A percentile compares a stretch with the other conserved stretches of the same genome.
Evolutionary conservation across 345 rosid genomes (phyloP).

Genomic region (Eucalyptus melliodora): DNA sequence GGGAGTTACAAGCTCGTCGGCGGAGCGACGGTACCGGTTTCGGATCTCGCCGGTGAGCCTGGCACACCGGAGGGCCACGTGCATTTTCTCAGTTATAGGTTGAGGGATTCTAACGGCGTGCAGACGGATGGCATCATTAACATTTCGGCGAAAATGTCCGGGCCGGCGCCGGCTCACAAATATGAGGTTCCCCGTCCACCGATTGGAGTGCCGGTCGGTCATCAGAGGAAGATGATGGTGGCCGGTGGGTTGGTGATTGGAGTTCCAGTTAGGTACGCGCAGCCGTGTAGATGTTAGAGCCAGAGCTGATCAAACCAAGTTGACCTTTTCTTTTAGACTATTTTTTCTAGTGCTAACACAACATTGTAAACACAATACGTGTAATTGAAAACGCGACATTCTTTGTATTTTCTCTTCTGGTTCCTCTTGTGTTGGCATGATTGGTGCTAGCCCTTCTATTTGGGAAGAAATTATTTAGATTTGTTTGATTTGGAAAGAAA

Average conservation of each 20-base stretch:
- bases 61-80: constrained; percentile 21
- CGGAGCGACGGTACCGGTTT: constrained; percentile 24
- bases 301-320: background rate
- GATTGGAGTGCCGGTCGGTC: background rate
- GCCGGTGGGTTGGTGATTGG: constrained; percentile 22
- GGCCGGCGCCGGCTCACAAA: background rate
- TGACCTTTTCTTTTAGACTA: background rate
- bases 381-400: background rate
- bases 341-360: background rate
- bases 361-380: background rate
- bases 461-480: too few species aligned
- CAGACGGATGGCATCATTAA: constrained; percentile 43
- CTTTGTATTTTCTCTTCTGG: background rate
- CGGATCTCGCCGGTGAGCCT: constrained; percentile 46
- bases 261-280: constrained; percentile 24
- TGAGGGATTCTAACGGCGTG: constrained; percentile 26
- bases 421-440: background rate
- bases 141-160: constrained; percentile 40
- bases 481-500: too few species aligned
- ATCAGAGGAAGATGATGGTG: background rate
- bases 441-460: too few species aligned
- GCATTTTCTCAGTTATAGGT: constrained; percentile 62
- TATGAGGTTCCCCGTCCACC: background rate
- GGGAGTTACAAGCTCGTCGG: constrained; percentile 20
- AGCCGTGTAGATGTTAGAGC: background rate